Conservation (phyloP, 2,329 filamentous ascomycete species). For the Gaeumannomyces tritici region DNA sequence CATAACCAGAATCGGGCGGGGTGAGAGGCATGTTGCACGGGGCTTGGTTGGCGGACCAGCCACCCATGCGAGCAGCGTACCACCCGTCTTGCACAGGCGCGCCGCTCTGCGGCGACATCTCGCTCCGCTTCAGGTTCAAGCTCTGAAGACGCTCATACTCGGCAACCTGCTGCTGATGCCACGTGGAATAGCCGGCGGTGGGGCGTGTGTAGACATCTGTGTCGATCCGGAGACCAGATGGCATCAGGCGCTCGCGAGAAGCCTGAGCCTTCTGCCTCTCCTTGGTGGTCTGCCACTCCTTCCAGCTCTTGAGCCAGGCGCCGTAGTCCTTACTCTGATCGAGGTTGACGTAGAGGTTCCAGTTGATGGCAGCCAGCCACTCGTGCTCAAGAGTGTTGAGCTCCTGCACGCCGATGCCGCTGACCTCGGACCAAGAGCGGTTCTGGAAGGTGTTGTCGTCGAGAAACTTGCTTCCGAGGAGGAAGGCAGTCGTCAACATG, state of each 20-base stretch:
- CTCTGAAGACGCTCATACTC: slow-evolving; percentile 43
- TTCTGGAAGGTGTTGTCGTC: slow-evolving; percentile 98
- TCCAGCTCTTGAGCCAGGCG: slow-evolving; percentile 53
- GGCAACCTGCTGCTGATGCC: slow-evolving; percentile 44
- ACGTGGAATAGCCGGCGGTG: slow-evolving; percentile 31
- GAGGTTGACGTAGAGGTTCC: slow-evolving; percentile 80
- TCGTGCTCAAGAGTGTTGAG: slow-evolving; percentile 80
- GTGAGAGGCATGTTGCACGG: slow-evolving; percentile 31
- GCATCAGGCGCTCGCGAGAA: slow-evolving; percentile 38
- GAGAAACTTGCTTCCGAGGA: slow-evolving; percentile 89
- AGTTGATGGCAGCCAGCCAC: slow-evolving; percentile 76
- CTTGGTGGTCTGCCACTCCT: slow-evolving; percentile 45
- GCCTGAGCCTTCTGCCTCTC: slow-evolving; percentile 35
- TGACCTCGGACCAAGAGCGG: slow-evolving; percentile 92
- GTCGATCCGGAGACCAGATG: slow-evolving; percentile 38
- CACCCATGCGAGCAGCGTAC: slow-evolving; percentile 19
- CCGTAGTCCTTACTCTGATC: slow-evolving; percentile 63
- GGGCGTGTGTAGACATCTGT: slow-evolving; percentile 23
- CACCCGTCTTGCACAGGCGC: slow-evolving; percentile 10
- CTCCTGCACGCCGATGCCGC: slow-evolving; percentile 74
- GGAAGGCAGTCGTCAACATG: slow-evolving; percentile 73
- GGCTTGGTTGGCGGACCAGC: slow-evolving; percentile 25
- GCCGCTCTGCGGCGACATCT: slow-evolving; percentile 7
- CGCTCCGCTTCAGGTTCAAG: slow-evolving; percentile 29
- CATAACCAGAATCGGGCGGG: slow-evolving; percentile 52